Percentiles rank a stretch among this genome's conserved stretches.
phyloP scores from a whole-genome alignment of 495 filamentous ascomycete species.

The Peziza echinospora region DNA sequence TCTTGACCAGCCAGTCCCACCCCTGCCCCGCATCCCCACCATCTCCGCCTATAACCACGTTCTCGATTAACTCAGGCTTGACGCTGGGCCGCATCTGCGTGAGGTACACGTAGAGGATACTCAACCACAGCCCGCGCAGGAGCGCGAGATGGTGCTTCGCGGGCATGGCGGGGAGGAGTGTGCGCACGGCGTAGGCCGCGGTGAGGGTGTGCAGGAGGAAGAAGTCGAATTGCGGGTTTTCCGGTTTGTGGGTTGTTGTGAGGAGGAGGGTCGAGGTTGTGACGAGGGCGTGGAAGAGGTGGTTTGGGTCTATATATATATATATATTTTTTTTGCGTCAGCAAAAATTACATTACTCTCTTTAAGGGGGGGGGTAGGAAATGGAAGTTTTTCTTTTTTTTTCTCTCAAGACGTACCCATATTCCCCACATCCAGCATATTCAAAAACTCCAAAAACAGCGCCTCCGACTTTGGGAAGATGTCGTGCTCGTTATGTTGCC shows the following conservation, averaged over 20 bases:
- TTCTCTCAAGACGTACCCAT: no score
- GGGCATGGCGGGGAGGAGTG: slow-evolving; percentile 61
- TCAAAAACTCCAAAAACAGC: slow-evolving; percentile 57
- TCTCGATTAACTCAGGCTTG: slow-evolving; percentile 36
- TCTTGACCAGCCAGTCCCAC: no score
- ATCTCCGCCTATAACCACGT: slow-evolving; percentile 37
- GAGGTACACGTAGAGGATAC: slow-evolving; percentile 31
- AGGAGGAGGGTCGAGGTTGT: slow-evolving; percentile 26
- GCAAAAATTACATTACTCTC: no score
- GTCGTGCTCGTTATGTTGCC: background rate
- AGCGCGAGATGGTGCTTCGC: slow-evolving; percentile 47
- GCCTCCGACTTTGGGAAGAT: slow-evolving; percentile 1
- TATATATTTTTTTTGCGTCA: no score
- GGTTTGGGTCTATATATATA: slow-evolving; percentile 6
- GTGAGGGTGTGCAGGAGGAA: slow-evolving; percentile 65
- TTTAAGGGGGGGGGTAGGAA: background rate
- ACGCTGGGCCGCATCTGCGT: slow-evolving; percentile 48
- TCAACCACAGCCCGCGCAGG: slow-evolving; percentile 78
- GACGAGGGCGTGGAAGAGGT: slow-evolving; percentile 3
- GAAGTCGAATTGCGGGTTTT: slow-evolving; percentile 55
- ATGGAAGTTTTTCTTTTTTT: slow-evolving; percentile 1
- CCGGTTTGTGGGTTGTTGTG: slow-evolving; percentile 34
- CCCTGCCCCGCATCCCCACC: slow-evolving; percentile 81
- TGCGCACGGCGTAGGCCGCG: slow-evolving; percentile 65
- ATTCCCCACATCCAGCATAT: slow-evolving; percentile 39